Evolutionary conservation across 345 rosid genomes (phyloP).

Genomic region (Camelina sativa): DNA sequence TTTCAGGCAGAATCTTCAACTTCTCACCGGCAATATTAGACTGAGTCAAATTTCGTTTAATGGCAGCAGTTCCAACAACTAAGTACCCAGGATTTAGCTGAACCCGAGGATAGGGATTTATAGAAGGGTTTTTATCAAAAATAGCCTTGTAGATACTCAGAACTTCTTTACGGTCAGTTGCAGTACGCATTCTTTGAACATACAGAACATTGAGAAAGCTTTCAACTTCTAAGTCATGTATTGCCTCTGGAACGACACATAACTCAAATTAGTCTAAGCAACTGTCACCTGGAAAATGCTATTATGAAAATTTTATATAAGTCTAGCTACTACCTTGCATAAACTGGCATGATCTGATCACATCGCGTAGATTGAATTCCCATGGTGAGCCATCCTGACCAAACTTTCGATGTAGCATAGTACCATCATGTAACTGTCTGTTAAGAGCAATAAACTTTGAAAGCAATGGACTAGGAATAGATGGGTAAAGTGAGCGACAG

Average conservation of each 20-base stretch:
- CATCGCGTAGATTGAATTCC: conserved; percentile 98
- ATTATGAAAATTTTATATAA: conserved; percentile 12
- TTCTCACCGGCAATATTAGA: conserved; percentile 49
- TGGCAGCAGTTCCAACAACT: conserved; percentile 67
- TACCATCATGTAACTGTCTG: conserved; percentile 77
- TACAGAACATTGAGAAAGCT: conserved; percentile 80
- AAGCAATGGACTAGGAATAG: conserved; percentile 66
- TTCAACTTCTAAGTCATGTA: conserved; percentile 46
- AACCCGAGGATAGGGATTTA: conserved; percentile 84
- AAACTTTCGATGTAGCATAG: conserved; percentile 69
- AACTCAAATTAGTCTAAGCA: conserved; percentile 32
- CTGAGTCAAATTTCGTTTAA: conserved; percentile 60
- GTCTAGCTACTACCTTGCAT: conserved; percentile 59
- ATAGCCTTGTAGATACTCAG: conserved; percentile 67
- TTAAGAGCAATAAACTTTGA: conserved; percentile 78
- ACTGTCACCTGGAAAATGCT: conserved; percentile 10
- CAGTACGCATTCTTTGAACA: conserved; percentile 93
- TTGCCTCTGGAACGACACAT: conserved; percentile 51
- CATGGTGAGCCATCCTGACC: conserved; percentile 95
- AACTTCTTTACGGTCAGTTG: conserved; percentile 80
- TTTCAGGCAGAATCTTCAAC: conserved; percentile 72
- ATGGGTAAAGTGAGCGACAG: conserved; percentile 75
- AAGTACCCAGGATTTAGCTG: conserved; percentile 63
- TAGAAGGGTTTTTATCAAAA: conserved; percentile 63
- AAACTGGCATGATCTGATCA: conserved; percentile 84